A percentile compares a stretch with the other conserved stretches of the same genome.
Evolutionary conservation across 352 stramenopile genomes (phyloP).

Genomic region (Phytophthora lateralis): DNA sequence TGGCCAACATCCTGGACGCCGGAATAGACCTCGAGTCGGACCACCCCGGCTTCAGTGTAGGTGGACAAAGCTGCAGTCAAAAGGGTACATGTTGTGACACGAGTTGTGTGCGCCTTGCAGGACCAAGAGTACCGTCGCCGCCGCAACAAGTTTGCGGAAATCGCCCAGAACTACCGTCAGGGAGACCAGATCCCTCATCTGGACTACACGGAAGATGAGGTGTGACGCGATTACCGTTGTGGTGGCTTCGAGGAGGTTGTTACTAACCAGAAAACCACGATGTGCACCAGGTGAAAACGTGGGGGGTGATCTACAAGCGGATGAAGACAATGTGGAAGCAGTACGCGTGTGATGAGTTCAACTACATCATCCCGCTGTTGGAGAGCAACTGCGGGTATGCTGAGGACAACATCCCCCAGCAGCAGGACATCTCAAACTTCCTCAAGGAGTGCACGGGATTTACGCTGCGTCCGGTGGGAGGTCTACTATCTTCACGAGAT

Average conservation of each 20-base stretch:
- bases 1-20: slow-evolving; percentile 93
- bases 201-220: slow-evolving; percentile 95
- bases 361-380: slow-evolving; percentile 93
- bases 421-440: slow-evolving; percentile 95
- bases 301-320: slow-evolving; percentile 92
- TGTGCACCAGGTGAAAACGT: slow-evolving; percentile 70
- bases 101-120: slow-evolving; percentile 19
- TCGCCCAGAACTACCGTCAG: slow-evolving; percentile 91
- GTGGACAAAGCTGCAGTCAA: slow-evolving; percentile 14
- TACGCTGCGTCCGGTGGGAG: slow-evolving; percentile 93
- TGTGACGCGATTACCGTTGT: slow-evolving; percentile 28
- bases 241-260: not conserved
- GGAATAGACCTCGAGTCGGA: slow-evolving; percentile 93
- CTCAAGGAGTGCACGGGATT: slow-evolving; percentile 93
- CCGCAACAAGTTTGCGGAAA: slow-evolving; percentile 87
- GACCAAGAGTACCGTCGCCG: slow-evolving; percentile 92
- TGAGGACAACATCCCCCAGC: slow-evolving; percentile 95
- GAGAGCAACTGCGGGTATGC: slow-evolving; percentile 95
- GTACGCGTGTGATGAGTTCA: slow-evolving; percentile 97
- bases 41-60: slow-evolving; percentile 95
- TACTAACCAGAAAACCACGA: not conserved
- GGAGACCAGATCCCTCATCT: slow-evolving; percentile 92
- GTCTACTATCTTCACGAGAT: slow-evolving; percentile 95
- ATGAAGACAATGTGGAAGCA: slow-evolving; percentile 94
- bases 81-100: not conserved